Evolutionary conservation across 495 filamentous ascomycete species (phyloP).

Genomic region (Lasiosphaeria miniovina): DNA sequence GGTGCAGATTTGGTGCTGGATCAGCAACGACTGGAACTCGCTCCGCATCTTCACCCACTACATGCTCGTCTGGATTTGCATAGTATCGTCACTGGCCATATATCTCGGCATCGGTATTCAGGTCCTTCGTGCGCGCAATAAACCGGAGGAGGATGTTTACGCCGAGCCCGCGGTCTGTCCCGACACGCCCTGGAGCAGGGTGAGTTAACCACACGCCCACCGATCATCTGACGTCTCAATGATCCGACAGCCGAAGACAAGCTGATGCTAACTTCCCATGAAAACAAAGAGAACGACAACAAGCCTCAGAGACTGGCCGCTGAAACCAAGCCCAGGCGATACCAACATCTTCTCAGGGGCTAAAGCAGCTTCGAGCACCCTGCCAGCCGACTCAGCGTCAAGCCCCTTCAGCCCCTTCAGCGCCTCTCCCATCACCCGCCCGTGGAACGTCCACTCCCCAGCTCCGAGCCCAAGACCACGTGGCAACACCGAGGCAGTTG

Average conservation of each 20-base stretch:
- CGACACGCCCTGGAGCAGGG: neutral
- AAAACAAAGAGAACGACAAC: neutral
- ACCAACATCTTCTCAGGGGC: conserved; percentile 3
- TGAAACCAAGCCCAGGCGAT: conserved; percentile 2
- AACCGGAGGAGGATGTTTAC: conserved; percentile 21
- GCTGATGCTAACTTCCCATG: neutral
- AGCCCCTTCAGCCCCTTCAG: neutral
- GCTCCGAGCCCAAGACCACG: neutral
- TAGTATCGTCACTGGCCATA: conserved; percentile 61
- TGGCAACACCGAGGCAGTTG: neutral
- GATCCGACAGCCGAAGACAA: neutral
- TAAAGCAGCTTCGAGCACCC: neutral
- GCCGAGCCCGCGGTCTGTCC: conserved; percentile 21
- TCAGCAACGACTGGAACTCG: conserved; percentile 58
- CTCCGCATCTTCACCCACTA: conserved; percentile 73
- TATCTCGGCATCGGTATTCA: conserved; percentile 64
- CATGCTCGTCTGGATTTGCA: conserved; percentile 70
- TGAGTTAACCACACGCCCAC: neutral
- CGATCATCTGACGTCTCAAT: neutral
- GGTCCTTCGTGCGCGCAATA: conserved; percentile 53
- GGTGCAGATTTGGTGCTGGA: conserved; percentile 73
- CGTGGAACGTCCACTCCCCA: conserved; percentile 1
- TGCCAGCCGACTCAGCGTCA: neutral
- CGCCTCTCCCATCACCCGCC: neutral
- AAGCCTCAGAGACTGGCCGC: conserved; percentile 11